These are phyloP conservation scores for Beauveria caledonica DNA, from an alignment of 2,329 filamentous ascomycete genomes.

Conservation along the genomic window DNA sequence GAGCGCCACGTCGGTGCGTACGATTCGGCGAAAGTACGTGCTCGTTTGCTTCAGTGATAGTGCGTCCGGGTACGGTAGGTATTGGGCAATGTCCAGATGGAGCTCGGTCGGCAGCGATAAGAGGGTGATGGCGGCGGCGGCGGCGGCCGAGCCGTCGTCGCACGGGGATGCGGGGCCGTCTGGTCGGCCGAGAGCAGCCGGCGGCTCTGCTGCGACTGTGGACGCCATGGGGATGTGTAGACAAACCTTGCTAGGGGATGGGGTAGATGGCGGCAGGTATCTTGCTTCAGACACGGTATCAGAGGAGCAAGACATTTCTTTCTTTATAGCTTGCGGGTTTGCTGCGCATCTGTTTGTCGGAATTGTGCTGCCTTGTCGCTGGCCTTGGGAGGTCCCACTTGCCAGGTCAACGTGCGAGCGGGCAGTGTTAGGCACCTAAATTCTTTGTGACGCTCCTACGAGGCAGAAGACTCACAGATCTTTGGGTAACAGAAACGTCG, in stretches of 20 bases:
- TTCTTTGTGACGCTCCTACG: neutral
- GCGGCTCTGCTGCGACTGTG: neutral
- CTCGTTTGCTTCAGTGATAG: conserved; percentile 61
- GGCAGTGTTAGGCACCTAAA: neutral
- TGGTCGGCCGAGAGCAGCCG: neutral
- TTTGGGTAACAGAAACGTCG: too few species aligned
- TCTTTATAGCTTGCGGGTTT: neutral
- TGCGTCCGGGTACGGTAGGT: conserved; percentile 62
- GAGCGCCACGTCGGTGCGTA: conserved; percentile 56
- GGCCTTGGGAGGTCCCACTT: neutral
- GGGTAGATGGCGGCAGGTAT: too few species aligned
- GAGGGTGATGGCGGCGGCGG: conserved; percentile 20
- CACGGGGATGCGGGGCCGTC: neutral
- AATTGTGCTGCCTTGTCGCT: conserved; percentile 8
- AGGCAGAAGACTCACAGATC: too few species aligned
- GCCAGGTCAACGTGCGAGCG: neutral
- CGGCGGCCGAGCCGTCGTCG: neutral
- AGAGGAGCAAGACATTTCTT: too few species aligned
- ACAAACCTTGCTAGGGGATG: too few species aligned
- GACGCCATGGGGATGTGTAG: too few species aligned
- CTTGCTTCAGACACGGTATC: too few species aligned
- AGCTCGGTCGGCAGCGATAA: conserved; percentile 55
- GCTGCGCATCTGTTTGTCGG: neutral
- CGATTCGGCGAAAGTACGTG: conserved; percentile 53
- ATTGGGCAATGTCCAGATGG: conserved; percentile 52